These are phyloP conservation scores for Penicillium concentricum DNA, from an alignment of 2,329 filamentous ascomycete genomes.

Conservation along the genomic window DNA sequence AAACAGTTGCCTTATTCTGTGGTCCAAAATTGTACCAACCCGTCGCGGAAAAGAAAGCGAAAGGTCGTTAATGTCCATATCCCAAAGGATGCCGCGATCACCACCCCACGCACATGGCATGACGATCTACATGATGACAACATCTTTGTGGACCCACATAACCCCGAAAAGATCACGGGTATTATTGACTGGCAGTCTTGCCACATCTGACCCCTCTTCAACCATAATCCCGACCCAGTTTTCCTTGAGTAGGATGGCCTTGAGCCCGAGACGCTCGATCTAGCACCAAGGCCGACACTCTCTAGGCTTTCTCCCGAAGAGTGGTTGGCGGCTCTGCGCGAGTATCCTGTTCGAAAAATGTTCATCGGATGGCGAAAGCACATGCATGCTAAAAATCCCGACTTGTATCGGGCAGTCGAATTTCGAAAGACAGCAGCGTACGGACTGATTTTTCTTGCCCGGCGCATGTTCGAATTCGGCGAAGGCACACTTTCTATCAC, in stretches of 20 bases:
- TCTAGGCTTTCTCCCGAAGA: constrained; percentile 27
- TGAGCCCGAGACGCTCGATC: constrained; percentile 29
- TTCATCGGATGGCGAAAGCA: constrained; percentile 31
- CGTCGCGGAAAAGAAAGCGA: constrained; percentile 26
- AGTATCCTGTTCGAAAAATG: constrained; percentile 26
- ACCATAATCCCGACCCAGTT: constrained; percentile 26
- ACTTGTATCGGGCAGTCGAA: constrained; percentile 24
- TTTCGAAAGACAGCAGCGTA: constrained; percentile 26
- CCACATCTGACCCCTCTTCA: constrained; percentile 31
- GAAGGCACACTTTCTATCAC: constrained; percentile 32
- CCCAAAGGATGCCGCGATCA: constrained; percentile 23
- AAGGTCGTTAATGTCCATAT: constrained; percentile 24
- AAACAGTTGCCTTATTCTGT: constrained; percentile 30
- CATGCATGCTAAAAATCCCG: constrained; percentile 28
- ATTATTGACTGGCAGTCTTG: constrained; percentile 36
- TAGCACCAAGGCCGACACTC: constrained; percentile 21
- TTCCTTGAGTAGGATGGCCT: constrained; percentile 30
- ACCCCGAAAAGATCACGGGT: constrained; percentile 25
- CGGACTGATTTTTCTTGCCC: constrained; percentile 31
- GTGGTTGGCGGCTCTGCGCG: constrained; percentile 20
- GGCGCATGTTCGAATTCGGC: constrained; percentile 33
- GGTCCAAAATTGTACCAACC: constrained; percentile 30
- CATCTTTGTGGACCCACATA: constrained; percentile 33
- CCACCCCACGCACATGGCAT: constrained; percentile 28
- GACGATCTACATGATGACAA: constrained; percentile 32